phyloP scores from a whole-genome alignment of 164 flowering plant genomes.

The Vitis labrusca region DNA sequence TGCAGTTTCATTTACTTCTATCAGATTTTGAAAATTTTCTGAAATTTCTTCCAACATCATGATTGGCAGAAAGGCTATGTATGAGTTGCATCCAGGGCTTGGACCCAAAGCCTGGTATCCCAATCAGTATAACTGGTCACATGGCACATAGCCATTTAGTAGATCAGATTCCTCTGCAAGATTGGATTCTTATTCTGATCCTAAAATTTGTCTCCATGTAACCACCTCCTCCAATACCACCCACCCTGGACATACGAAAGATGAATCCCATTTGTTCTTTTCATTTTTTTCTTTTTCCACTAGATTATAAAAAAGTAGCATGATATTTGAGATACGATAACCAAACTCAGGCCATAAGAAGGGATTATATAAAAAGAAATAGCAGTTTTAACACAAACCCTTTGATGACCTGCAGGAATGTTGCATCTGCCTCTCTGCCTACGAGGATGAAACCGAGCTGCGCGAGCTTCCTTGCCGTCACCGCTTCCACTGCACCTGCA shows the following conservation, averaged over 20 bases:
- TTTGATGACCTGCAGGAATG: constrained; percentile 52
- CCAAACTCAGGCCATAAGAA: background rate
- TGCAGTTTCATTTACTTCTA: background rate
- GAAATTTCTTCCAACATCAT: background rate
- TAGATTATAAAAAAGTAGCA: too few relatives aligned
- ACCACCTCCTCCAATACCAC: too few relatives aligned
- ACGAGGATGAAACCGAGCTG: constrained; percentile 73
- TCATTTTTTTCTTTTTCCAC: too few relatives aligned
- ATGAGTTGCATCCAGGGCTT: background rate
- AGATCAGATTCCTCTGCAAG: background rate
- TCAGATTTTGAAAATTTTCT: background rate
- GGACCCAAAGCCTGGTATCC: background rate
- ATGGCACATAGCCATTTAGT: background rate
- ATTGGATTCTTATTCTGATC: background rate
- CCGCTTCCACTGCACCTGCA: constrained; percentile 75
- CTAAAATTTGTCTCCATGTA: background rate
- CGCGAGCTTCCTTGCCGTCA: constrained; percentile 84
- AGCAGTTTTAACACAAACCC: background rate
- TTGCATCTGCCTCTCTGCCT: constrained; percentile 76
- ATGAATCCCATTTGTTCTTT: too few relatives aligned
- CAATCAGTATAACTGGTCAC: background rate
- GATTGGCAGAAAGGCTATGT: background rate
- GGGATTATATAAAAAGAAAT: background rate
- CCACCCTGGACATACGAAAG: too few relatives aligned
- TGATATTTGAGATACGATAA: too few relatives aligned